Conservation (phyloP, 768 basidiomycete species). For the Lepiota brunneoincarnata region DNA sequence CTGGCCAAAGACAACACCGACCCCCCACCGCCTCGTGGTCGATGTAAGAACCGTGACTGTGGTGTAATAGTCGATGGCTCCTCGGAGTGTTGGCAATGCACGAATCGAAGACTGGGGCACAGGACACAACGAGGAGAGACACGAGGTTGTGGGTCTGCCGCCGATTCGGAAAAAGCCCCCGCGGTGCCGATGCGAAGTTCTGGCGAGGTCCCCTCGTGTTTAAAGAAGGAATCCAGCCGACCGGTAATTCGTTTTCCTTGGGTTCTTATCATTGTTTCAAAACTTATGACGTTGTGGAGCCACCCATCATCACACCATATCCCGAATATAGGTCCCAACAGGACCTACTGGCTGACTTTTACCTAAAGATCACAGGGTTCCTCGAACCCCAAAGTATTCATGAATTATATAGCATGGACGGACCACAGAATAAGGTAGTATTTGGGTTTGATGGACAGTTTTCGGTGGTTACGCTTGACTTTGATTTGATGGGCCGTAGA, state of each 20-base stretch:
- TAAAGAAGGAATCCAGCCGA: not conserved
- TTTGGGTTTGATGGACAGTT: slow-evolving; percentile 53
- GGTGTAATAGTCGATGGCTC: not conserved
- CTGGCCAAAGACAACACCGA: not conserved
- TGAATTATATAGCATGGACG: slow-evolving; percentile 22
- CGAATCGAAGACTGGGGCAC: slow-evolving; percentile 1
- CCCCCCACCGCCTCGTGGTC: not conserved
- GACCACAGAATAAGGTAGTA: slow-evolving; percentile 16
- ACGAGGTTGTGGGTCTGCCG: not conserved
- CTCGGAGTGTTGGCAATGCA: slow-evolving; percentile 11
- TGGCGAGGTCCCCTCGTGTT: slow-evolving; percentile 1
- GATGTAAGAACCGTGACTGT: slow-evolving; percentile 6
- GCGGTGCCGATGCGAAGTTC: not conserved
- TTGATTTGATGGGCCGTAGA: slow-evolving; percentile 32
- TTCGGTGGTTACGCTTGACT: slow-evolving; percentile 40
- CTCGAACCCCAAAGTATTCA: slow-evolving; percentile 34
- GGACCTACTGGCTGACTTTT: slow-evolving; percentile 26
- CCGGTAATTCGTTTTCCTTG: slow-evolving; percentile 1
- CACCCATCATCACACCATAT: slow-evolving; percentile 26
- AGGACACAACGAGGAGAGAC: not conserved
- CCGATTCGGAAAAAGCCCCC: slow-evolving; percentile 5
- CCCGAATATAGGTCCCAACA: slow-evolving; percentile 31
- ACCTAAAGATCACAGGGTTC: slow-evolving; percentile 25
- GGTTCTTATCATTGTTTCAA: not conserved
- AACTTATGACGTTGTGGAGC: slow-evolving; percentile 13